Evolutionary conservation across 2,329 filamentous ascomycete genomes (phyloP), one percentile per base, ranked within the genome.

Genomic region (Orbilia oligospora): DNA sequence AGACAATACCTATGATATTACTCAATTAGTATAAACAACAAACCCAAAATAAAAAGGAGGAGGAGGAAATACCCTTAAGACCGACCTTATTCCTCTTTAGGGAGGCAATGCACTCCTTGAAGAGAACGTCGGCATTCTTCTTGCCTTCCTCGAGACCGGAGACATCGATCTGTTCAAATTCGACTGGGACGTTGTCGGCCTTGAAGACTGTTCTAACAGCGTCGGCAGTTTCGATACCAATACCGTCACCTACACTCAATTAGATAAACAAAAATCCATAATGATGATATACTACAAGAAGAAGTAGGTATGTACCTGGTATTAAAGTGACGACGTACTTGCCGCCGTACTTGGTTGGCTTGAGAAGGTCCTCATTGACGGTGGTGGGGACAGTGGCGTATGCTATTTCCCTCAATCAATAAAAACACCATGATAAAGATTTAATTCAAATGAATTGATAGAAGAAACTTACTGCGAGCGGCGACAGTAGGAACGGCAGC

Each of bases 151-250:
- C 93, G 81, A 98, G 89, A 86, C 96, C 96, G 30, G 93, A 94
- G 56, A 97, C 95, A 85, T 97, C 94, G 83, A 99, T 90, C 88
- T 98, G 94, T 87, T 99, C 96, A 95, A 96, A 98, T 87, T 97
- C 94, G 83, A 99, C 91, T 84, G 96, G 96, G 68, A 97, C 95
- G 85, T 97, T 98, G 88, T 98, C 95, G 85, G 95, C 94, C 90
- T 97, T 98, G 91, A 98, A 98, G 86, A 99, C 92, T 82, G 95
- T 97, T 91, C 97, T 97, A 86, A 99, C 95, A 81, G 93, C 96
- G 87, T 98, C 94, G 83, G 95, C 94, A 80, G 98, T 94, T 88
- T 99, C 96, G 86, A 93, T 93, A 86, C 96, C 96, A 85, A 99
- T 97, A 88, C 96, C 96, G 84, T 99, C 96, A 87, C 90, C 90